Base-by-base conservation (phyloP, 2,329 filamentous ascomycete species). In the Aureobasidium sp. region DNA sequence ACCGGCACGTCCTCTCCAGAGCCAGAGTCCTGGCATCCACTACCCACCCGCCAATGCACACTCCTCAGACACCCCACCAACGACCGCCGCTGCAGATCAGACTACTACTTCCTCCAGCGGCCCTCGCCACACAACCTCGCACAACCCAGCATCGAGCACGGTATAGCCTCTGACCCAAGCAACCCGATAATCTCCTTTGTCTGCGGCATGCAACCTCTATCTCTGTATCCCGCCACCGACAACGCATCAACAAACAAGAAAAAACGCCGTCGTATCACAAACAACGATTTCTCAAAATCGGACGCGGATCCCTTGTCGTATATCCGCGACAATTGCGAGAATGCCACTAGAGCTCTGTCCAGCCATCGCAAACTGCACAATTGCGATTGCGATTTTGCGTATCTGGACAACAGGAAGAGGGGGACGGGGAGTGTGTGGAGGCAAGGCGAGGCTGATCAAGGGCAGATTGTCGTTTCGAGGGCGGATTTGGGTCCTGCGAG, bases 331-430 rank as follows among this genome's bases (percentile, higher is more conserved):
- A 60, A 60, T 6, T 60, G 57, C 45, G 57, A 60, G 11, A 49
- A 60, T 17, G 57, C 57, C 11, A 45, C 36, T 11, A 49, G 57
- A 34, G 57, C 57, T 3, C 15, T 60, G 17, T 14, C 36, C 5
- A 36, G 42, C 5, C 57, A 60, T 37, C 57, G 57, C 34, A 60
- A 42, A 25, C 36, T 60, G 3, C 57, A 60, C 45, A 34, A 34
- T 12, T 60, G 57, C 27, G 57, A 60, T 25, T 60, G 57, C 45
- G 57, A 60, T 22, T 60, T 60, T 45, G 57, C 57, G 6, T 60
- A 51, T 12, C 17, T 60, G 45, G 57, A 60, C 4, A 41, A 41
- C 7, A 49, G 57, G 5, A 41, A 31, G 12, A 39, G 57, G 25
- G 44, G 36, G 1, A 60, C 57, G 3, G 57, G 57, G 3, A 49